phyloP scores from a whole-genome alignment of 768 basidiomycete genomes.

The Termitomyces sp. region DNA sequence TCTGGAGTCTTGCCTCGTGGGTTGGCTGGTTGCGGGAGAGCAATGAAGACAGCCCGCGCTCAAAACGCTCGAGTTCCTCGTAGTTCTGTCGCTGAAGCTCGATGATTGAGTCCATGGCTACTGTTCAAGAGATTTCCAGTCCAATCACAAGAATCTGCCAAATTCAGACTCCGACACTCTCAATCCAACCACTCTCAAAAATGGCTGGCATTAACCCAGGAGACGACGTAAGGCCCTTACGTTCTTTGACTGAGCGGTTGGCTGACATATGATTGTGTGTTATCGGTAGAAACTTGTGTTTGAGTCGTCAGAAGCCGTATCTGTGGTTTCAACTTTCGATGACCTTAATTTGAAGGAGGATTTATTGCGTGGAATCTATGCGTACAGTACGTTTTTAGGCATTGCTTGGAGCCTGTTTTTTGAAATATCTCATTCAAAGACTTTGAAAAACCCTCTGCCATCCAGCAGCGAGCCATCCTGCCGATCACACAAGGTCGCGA shows the following conservation, averaged over 20 bases:
- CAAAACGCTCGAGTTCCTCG: slow-evolving; percentile 92
- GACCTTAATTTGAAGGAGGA: slow-evolving; percentile 93
- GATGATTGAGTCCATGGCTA: slow-evolving; percentile 86
- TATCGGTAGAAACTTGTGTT: slow-evolving; percentile 79
- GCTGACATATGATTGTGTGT: slow-evolving; percentile 4
- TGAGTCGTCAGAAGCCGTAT: slow-evolving; percentile 91
- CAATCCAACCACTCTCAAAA: slow-evolving; percentile 37
- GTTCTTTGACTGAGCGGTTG: slow-evolving; percentile 4
- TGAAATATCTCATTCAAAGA: slow-evolving; percentile 32
- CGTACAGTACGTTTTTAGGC: slow-evolving; percentile 71
- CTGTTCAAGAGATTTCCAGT: slow-evolving; percentile 13
- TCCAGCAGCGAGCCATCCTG: slow-evolving; percentile 96
- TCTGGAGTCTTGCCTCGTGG: slow-evolving; percentile 65
- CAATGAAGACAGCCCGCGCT: slow-evolving; percentile 80
- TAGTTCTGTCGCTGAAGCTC: slow-evolving; percentile 95
- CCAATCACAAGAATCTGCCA: slow-evolving; percentile 9
- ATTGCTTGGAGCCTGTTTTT: not conserved
- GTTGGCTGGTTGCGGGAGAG: slow-evolving; percentile 63
- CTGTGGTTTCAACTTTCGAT: slow-evolving; percentile 86
- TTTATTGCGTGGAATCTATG: slow-evolving; percentile 94
- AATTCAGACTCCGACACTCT: slow-evolving; percentile 60
- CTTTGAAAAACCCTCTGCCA: slow-evolving; percentile 98
- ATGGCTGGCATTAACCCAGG: slow-evolving; percentile 84
- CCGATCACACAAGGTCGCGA: slow-evolving; percentile 95
- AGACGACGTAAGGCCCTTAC: slow-evolving; percentile 63